phyloP scores from a whole-genome alignment of 352 stramenopile genomes.

The Globisporangium polare region DNA sequence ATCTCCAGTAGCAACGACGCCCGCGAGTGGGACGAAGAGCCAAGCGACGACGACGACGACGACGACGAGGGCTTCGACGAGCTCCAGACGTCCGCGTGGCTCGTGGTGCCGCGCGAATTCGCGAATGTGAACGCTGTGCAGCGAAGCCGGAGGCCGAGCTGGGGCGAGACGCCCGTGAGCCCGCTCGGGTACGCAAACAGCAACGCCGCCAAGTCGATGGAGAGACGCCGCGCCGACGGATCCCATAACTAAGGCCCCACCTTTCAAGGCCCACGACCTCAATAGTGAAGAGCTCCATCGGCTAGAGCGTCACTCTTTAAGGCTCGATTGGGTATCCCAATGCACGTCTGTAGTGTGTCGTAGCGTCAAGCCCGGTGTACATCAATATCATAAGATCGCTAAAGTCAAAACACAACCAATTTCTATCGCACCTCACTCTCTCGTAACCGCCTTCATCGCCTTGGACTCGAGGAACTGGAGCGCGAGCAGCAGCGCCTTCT shows the following conservation, averaged over 20 bases:
- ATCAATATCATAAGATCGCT: background rate
- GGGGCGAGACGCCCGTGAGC: background rate
- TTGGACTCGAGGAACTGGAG: conserved; percentile 36
- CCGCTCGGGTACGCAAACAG: background rate
- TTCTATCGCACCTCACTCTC: background rate
- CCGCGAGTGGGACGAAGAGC: conserved; percentile 12
- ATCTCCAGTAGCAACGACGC: background rate
- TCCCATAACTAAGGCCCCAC: background rate
- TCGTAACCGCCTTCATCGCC: background rate
- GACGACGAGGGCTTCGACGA: conserved; percentile 32
- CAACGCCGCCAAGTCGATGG: conserved; percentile 7
- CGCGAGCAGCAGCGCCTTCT: conserved; percentile 54
- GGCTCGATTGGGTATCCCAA: background rate
- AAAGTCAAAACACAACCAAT: background rate
- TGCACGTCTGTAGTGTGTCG: background rate
- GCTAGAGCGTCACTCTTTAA: background rate
- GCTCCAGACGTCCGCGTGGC: conserved; percentile 30
- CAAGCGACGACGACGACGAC: conserved; percentile 24
- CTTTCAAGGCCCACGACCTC: background rate
- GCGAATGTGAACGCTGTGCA: conserved; percentile 2
- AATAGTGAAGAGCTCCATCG: background rate
- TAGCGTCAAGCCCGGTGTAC: background rate
- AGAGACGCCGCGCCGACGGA: conserved; percentile 3
- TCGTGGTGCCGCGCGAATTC: conserved; percentile 43
- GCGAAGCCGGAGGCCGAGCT: conserved; percentile 1